These are phyloP conservation scores for Lipomyces yamanashiensis DNA, from an alignment of 805 yeast species.

Conservation along the genomic window DNA sequence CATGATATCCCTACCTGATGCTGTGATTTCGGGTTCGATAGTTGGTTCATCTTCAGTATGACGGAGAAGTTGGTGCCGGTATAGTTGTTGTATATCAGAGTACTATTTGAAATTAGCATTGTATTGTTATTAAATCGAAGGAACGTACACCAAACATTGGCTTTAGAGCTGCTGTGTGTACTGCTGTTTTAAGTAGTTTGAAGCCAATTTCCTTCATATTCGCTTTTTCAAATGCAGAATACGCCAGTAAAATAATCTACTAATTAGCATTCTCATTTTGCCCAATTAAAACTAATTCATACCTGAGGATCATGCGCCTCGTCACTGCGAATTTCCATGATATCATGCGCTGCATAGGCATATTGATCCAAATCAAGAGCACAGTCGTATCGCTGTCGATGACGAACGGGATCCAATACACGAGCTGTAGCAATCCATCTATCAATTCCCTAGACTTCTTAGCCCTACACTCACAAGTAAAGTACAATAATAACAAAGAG, in stretches of 20 bases:
- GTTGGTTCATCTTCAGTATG: not conserved
- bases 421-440: not conserved
- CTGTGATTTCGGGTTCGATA: not conserved
- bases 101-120: no score
- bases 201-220: not conserved
- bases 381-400: slow-evolving; percentile 12
- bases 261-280: not conserved
- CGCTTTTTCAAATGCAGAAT: slow-evolving; percentile 10
- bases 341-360: slow-evolving; percentile 9
- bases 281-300: not conserved
- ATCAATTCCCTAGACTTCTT: slow-evolving; percentile 1
- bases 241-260: slow-evolving; percentile 9
- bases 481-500: not conserved
- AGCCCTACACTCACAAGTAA: not conserved
- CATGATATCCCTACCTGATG: not conserved
- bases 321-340: slow-evolving; percentile 12
- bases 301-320: slow-evolving; percentile 6
- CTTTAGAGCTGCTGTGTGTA: not conserved
- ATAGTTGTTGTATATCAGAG: slow-evolving; percentile 8
- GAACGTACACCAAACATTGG: not conserved
- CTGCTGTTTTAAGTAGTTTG: not conserved
- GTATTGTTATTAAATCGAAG: no score
- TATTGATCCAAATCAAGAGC: slow-evolving; percentile 9
- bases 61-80: slow-evolving; percentile 1
- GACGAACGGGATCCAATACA: slow-evolving; percentile 3